Percentiles rank a stretch among this genome's conserved stretches.
Evolutionary conservation across 176 grass and related monocot species (phyloP).

Genomic region (Hordeum marinum): DNA sequence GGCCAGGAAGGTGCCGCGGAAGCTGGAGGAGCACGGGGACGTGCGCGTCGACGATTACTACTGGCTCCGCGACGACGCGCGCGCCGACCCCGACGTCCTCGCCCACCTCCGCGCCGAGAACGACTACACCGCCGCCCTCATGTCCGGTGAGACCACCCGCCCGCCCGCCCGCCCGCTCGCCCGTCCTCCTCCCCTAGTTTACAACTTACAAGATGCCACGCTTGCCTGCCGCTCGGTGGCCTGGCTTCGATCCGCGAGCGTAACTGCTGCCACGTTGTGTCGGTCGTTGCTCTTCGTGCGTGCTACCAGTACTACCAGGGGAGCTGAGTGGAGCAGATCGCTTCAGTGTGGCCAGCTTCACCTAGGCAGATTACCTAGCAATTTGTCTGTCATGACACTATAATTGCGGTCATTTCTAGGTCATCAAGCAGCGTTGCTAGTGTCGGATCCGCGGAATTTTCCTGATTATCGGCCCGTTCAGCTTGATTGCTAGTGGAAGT

Average conservation of each 20-base stretch:
- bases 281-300: no score
- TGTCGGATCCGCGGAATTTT: not conserved
- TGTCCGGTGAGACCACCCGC: constrained; percentile 34
- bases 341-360: not conserved
- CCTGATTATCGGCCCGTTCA: not conserved
- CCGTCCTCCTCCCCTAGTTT: not conserved
- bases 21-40: constrained; percentile 62
- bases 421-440: not conserved
- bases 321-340: not conserved
- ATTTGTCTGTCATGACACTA: not conserved
- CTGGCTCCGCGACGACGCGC: constrained; percentile 86
- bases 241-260: not conserved
- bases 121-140: constrained; percentile 51
- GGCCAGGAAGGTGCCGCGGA: constrained; percentile 55
- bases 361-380: not conserved
- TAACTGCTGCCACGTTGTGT: not conserved
- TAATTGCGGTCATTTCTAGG: not conserved
- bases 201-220: not conserved
- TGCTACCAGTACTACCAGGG: no score
- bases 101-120: constrained; percentile 76
- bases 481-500: not conserved
- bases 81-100: constrained; percentile 52
- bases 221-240: no score
- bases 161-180: accelerated
- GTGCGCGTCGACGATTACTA: constrained; percentile 84